These are phyloP conservation scores for Zanthoxylum bungeanum DNA, from an alignment of 345 rosid species.

Conservation along the genomic window DNA sequence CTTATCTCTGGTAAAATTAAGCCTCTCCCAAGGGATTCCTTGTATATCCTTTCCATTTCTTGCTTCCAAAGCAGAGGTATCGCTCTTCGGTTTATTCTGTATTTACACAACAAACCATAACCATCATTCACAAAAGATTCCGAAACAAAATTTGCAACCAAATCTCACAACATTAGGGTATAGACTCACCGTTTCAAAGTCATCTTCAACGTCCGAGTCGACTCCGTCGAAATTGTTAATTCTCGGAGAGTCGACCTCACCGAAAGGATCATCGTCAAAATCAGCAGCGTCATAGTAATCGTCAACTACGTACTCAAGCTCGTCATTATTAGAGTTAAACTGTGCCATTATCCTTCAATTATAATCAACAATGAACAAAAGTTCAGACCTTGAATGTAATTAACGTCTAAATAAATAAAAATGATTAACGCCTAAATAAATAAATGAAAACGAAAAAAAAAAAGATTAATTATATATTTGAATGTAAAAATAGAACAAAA, in stretches of 20 bases:
- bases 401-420: too few relatives aligned
- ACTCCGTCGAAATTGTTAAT: slow-evolving; percentile 21
- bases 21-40: slow-evolving; percentile 93
- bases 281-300: slow-evolving; percentile 39
- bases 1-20: slow-evolving; percentile 61
- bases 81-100: slow-evolving; percentile 54
- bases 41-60: slow-evolving; percentile 90
- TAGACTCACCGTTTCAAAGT: slow-evolving; percentile 44
- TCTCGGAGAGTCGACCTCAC: slow-evolving; percentile 20
- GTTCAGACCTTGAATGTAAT: too few relatives aligned
- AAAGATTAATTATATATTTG: too few relatives aligned
- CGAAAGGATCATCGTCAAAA: slow-evolving; percentile 33
- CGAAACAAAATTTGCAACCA: background rate
- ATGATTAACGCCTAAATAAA: too few relatives aligned
- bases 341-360: slow-evolving; percentile 47
- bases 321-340: slow-evolving; percentile 39
- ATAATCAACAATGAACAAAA: too few relatives aligned
- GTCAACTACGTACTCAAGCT: slow-evolving; percentile 43
- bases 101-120: background rate
- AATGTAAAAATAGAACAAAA: too few relatives aligned
- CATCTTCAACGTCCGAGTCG: slow-evolving; percentile 63
- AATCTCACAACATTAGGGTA: background rate
- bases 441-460: too few relatives aligned
- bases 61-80: slow-evolving; percentile 79
- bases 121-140: background rate